phyloP scores from a whole-genome alignment of 768 basidiomycete species.

The Hortiboletus flavorubellus region DNA sequence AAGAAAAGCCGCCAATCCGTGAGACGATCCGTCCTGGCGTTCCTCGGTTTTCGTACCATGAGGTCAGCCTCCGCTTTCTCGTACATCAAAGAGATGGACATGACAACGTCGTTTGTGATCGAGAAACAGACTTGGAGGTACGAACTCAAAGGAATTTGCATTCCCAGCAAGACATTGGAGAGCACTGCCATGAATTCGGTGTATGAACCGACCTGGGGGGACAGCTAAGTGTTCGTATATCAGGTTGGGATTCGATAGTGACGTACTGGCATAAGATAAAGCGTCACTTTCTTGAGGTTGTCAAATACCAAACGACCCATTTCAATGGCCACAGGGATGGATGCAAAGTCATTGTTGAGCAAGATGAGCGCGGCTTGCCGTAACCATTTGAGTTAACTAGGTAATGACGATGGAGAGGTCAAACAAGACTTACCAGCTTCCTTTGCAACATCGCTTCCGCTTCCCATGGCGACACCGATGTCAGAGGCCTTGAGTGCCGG shows the following conservation, averaged over 20 bases:
- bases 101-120: constrained; percentile 50
- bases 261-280: constrained; percentile 44
- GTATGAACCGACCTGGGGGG: constrained; percentile 48
- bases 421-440: constrained; percentile 43
- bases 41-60: constrained; percentile 46
- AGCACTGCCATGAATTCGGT: constrained; percentile 58
- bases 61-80: constrained; percentile 52
- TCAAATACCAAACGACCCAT: constrained; percentile 59
- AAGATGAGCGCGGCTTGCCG: constrained; percentile 43
- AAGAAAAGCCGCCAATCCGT: constrained; percentile 48
- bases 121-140: constrained; percentile 56
- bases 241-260: not conserved
- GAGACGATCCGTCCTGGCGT: constrained; percentile 47
- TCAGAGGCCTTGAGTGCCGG: constrained; percentile 51
- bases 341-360: constrained; percentile 56
- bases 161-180: constrained; percentile 53
- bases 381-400: not conserved
- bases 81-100: constrained; percentile 48
- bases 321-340: constrained; percentile 55
- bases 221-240: not conserved
- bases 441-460: constrained; percentile 50
- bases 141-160: constrained; percentile 55
- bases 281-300: constrained; percentile 52
- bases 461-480: constrained; percentile 53
- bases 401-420: not conserved